These are phyloP conservation scores for Stenocarpella maydis DNA, from an alignment of 2,329 filamentous ascomycete genomes.

Conservation along the genomic window DNA sequence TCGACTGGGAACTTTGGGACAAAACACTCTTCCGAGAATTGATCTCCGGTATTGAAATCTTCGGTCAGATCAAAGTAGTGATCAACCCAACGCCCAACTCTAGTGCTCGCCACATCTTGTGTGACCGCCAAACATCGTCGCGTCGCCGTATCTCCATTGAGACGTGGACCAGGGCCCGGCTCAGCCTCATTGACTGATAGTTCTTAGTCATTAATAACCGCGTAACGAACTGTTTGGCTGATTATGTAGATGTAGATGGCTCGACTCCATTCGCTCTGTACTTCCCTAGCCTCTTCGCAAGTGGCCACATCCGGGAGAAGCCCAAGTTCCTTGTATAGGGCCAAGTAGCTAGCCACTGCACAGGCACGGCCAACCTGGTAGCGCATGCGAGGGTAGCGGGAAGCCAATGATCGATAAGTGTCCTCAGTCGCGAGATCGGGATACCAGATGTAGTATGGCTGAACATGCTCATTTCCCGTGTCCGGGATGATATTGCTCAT, in stretches of 20 bases:
- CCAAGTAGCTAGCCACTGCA: slow-evolving; percentile 47
- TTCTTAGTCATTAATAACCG: not conserved
- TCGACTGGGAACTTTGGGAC: not conserved
- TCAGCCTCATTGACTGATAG: not conserved
- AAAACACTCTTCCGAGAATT: not conserved
- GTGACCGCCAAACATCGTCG: not conserved
- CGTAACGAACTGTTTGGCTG: not conserved
- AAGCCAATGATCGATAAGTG: slow-evolving; percentile 45
- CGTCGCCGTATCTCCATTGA: not conserved
- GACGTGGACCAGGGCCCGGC: not conserved
- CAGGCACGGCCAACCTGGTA: slow-evolving; percentile 49
- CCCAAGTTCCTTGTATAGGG: slow-evolving; percentile 40
- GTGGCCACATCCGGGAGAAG: not conserved
- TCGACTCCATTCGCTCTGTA: not conserved
- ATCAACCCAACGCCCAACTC: not conserved
- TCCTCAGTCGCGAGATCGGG: slow-evolving; percentile 38
- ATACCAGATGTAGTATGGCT: slow-evolving; percentile 15
- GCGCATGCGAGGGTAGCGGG: slow-evolving; percentile 44
- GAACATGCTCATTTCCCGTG: not conserved
- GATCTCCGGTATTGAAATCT: not conserved
- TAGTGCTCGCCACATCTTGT: not conserved
- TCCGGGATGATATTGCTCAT: not conserved
- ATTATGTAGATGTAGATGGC: not conserved
- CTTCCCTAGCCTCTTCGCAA: slow-evolving; percentile 10
- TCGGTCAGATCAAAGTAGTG: not conserved